Evolutionary conservation across 805 yeast genomes (phyloP).

Genomic region (Ogataea paradorogensis): DNA sequence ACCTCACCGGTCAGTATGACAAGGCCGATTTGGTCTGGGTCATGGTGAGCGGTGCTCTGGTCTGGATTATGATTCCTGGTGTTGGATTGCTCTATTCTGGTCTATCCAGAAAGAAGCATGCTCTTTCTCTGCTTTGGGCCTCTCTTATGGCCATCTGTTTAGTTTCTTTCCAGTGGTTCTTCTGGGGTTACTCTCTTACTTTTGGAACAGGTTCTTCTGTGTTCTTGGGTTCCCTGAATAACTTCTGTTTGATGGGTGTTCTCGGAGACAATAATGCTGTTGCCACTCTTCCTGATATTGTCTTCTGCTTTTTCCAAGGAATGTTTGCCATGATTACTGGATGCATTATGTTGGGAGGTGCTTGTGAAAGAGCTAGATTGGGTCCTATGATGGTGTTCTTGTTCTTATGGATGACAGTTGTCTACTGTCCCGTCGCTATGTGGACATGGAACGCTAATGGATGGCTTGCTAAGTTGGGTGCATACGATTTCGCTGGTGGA

Average conservation of each 20-base stretch:
- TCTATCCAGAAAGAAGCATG: constrained; percentile 90
- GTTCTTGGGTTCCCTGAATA: constrained; percentile 77
- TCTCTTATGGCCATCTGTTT: constrained; percentile 84
- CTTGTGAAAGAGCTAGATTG: constrained; percentile 93
- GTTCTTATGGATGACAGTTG: constrained; percentile 92
- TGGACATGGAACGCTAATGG: constrained; percentile 98
- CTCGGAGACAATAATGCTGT: constrained; percentile 76
- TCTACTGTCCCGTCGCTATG: constrained; percentile 92
- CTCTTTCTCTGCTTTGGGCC: constrained; percentile 92
- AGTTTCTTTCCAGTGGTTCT: constrained; percentile 93
- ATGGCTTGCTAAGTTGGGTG: constrained; percentile 81
- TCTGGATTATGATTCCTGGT: constrained; percentile 97
- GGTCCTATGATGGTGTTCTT: constrained; percentile 96
- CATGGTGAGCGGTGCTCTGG: constrained; percentile 71
- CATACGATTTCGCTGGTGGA: constrained; percentile 97
- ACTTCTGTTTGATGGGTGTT: constrained; percentile 77
- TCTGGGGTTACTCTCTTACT: constrained; percentile 94
- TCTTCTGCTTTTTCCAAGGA: constrained; percentile 90
- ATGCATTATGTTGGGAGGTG: constrained; percentile 94
- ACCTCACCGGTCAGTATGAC: constrained; percentile 69
- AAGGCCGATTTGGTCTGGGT: constrained; percentile 85
- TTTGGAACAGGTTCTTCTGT: constrained; percentile 53
- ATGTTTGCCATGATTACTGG: constrained; percentile 96
- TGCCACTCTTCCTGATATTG: constrained; percentile 78
- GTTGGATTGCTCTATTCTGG: constrained; percentile 93